Evolutionary conservation across 192 early-diverging fungal species (phyloP), one percentile per base, ranked within the genome.

Genomic region (Entomortierella parvispora): DNA sequence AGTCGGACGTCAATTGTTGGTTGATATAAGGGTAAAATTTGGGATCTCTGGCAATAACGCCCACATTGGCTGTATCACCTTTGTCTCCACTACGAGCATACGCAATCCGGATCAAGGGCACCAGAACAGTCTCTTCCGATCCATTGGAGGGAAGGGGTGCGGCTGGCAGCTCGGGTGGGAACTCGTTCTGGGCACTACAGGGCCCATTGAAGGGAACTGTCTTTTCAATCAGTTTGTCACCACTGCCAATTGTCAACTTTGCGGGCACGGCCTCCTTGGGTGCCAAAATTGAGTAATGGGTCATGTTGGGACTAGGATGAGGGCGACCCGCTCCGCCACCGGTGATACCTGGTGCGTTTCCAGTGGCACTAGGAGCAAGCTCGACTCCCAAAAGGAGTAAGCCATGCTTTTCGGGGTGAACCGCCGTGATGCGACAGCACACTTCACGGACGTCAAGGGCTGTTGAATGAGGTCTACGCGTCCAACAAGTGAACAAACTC

Each of bases 31-130:
- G 82, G 42, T 82, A 82, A 52, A 80, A 88, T 71, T 84, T 82
- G 42, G 86, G 81, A 44, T 88, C 82, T 7, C 89, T 69, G 20
- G 85, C 83, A 69, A 90, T 82, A 14, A 90, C 82, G 22, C 89
- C 86, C 3, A 90, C 63, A 58, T 90, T 90, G 32, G 81, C 83
- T 17, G 82, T 82, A 56, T 90, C 86, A 29, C 89, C 89, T 40
- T 90, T 90, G 62, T 90, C 89, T 29, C 89, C 89, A 67, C 86
- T 88, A 22, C 89, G 76, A 14, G 84, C 89, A 72, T 83, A 84
- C 31, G 88, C 88, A 23, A 90, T 45, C 15, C 82, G 69, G 55
- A 90, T 87, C 50, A 90, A 69, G 2, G 76, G 80, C 6, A 88
- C 76, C n/a, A 65, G 68, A 2, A 84, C 83, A 18, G 65, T 71